phyloP scores from a whole-genome alignment of 2,329 filamentous ascomycete genomes.

The Aureobasidium sp. region DNA sequence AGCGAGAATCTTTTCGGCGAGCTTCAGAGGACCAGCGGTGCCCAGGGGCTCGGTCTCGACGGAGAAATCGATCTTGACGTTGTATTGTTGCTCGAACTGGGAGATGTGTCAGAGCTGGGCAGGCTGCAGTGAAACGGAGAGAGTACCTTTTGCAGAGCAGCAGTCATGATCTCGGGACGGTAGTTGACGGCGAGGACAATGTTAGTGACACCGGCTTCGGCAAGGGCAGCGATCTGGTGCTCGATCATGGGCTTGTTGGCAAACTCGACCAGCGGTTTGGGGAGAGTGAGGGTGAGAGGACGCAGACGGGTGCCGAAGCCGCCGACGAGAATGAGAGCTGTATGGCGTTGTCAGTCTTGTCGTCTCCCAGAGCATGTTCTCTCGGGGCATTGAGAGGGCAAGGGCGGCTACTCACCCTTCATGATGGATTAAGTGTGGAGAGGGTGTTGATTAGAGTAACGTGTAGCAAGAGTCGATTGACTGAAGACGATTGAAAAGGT shows the following conservation, averaged over 20 bases:
- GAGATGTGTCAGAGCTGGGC: constrained; percentile 26
- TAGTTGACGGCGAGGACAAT: constrained; percentile 99
- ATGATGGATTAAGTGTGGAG: constrained; percentile 3
- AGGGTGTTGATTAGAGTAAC: constrained; percentile 3
- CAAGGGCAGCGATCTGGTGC: constrained; percentile 93
- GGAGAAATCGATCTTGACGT: constrained; percentile 93
- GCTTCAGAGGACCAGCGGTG: constrained; percentile 89
- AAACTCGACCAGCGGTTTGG: constrained; percentile 96
- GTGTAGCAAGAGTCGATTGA: not conserved
- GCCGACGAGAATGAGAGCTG: constrained; percentile 97
- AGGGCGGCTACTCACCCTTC: constrained; percentile 9
- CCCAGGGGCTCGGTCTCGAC: constrained; percentile 93
- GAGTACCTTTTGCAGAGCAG: constrained; percentile 73
- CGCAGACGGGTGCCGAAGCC: constrained; percentile 97
- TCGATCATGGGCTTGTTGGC: constrained; percentile 99
- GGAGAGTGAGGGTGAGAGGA: constrained; percentile 91
- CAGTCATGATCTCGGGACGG: constrained; percentile 94
- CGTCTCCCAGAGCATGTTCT: not conserved
- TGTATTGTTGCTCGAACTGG: constrained; percentile 80
- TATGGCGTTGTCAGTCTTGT: constrained; percentile 17
- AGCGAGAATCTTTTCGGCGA: constrained; percentile 82
- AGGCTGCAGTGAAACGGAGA: not conserved
- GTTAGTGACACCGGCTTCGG: constrained; percentile 88
- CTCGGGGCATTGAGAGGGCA: not conserved
- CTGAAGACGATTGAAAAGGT: not conserved